Base-by-base conservation (phyloP, 805 yeast species). In the Starmerella roubikii region DNA sequence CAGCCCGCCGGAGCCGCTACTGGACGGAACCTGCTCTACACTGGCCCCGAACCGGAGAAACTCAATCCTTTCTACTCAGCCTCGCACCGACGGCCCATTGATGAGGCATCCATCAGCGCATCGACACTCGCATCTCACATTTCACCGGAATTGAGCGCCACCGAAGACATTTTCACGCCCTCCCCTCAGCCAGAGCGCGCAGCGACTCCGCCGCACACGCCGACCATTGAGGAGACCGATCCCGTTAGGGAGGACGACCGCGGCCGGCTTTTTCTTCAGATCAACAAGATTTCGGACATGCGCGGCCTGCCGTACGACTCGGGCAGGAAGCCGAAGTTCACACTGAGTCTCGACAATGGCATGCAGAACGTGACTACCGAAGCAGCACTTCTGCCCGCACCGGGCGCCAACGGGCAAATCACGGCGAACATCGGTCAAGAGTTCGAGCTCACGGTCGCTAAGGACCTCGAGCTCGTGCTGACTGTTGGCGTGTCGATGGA, bases 391-490 rank as follows among this genome's bases (percentile, higher is more conserved):
- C 40, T 52, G 4, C 45, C 52, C 8, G 29, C 47, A 3, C 42
- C 52, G 1, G 44, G 45, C 9, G 34, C 46, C 30, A 38, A 35
- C 15, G 51, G 42, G 12, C 31, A 33, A 9, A 29, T 47, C 12
- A 31, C 37, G 9, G 49, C 48, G 3, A 41, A 39, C 22, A 45
- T 52, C 20, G 51, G 51, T 30, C 83, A 80, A 52, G 95, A 86
- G 53, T 83, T 83, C 55, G 95, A 84, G 56, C 61, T 78, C 46
- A 65, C 76, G 3, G 78, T 78, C 20, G 74, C 70, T 16, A 72
- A 69, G 15, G 61, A 68, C 3, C 64, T 78, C 20, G 79, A 78
- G 45, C 64, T 86, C 32, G 69, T 76, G 29, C 57, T 86, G 33
- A 84, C 94, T 0, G 59, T 85, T 58, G 83, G 81, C 19, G 49